Percentiles rank a stretch among this genome's conserved stretches.
Evolutionary conservation across 306 rosid species (phyloP).

Genomic region (Crotalaria pallida): DNA sequence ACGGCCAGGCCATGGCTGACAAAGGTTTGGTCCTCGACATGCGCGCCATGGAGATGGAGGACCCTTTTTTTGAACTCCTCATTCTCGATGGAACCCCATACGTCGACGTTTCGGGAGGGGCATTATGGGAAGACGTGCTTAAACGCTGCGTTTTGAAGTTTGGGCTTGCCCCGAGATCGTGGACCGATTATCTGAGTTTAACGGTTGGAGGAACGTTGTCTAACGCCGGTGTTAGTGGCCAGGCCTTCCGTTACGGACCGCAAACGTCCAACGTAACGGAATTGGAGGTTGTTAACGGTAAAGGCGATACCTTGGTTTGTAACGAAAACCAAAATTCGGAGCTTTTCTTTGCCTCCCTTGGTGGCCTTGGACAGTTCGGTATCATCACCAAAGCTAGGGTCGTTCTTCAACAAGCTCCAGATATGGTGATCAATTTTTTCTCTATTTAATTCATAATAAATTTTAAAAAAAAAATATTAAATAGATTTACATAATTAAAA

Average conservation of each 20-base stretch:
- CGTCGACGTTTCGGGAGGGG: constrained; percentile 92
- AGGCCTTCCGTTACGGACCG: constrained; percentile 89
- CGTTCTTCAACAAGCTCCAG: constrained; percentile 68
- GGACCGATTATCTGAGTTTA: constrained; percentile 85
- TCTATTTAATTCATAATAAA: no score
- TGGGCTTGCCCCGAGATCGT: constrained; percentile 74
- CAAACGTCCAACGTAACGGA: constrained; percentile 82
- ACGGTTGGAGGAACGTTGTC: constrained; percentile 96
- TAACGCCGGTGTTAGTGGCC: constrained; percentile 96
- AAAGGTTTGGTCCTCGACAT: constrained; percentile 79
- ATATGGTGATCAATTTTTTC: constrained; percentile 45
- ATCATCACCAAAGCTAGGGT: constrained; percentile 77
- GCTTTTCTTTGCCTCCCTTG: constrained; percentile 64
- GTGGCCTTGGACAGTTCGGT: constrained; percentile 96
- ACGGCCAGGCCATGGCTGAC: constrained; percentile 96
- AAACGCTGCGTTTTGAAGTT: constrained; percentile 47
- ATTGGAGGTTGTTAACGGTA: constrained; percentile 82
- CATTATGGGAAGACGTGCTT: constrained; percentile 93
- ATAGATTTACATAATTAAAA: no score
- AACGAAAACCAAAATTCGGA: constrained; percentile 63
- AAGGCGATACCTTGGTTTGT: constrained; percentile 65
- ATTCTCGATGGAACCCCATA: constrained; percentile 19
- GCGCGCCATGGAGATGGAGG: constrained; percentile 63
- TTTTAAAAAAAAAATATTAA: no score
- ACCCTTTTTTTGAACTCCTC: constrained; percentile 18